Evolutionary conservation across 169 alveolate species (phyloP).

Genomic region (Theileria luwenshuni): DNA sequence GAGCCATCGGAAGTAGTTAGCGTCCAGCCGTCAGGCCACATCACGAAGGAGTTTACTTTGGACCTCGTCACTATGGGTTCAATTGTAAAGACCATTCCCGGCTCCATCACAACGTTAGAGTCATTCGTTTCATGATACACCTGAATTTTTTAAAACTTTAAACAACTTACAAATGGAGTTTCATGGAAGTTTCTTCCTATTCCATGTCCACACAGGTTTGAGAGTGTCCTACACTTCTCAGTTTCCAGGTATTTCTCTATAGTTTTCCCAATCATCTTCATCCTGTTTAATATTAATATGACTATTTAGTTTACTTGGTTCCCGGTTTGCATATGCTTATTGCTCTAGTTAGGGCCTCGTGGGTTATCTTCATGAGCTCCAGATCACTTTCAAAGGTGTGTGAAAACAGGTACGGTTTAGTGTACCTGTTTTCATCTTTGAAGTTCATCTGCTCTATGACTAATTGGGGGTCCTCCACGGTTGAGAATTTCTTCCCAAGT

Average conservation of each 20-base stretch:
- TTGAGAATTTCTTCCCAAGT: conserved; percentile 17
- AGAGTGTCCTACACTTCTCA: conserved; percentile 42
- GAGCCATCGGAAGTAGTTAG: conserved; percentile 73
- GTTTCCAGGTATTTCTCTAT: conserved; percentile 38
- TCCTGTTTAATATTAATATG: conserved; percentile 25
- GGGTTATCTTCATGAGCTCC: conserved; percentile 67
- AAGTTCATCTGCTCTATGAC: conserved; percentile 23
- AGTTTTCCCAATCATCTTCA: conserved; percentile 40
- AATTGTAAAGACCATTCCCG: conserved; percentile 80
- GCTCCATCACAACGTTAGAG: conserved; percentile 72
- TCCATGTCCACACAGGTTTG: conserved; percentile 75
- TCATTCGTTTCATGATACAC: conserved; percentile 61
- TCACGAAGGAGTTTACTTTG: conserved; percentile 42
- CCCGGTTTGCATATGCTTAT: conserved; percentile 70
- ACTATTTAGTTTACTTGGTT: conserved; percentile 43
- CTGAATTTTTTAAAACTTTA: conserved; percentile 1
- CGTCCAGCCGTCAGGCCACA: conserved; percentile 86
- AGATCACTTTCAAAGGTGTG: conserved; percentile 60
- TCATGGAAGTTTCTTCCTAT: conserved; percentile 79
- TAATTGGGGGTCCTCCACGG: conserved; percentile 34
- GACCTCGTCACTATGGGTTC: conserved; percentile 76
- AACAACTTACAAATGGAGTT: conserved; percentile 51
- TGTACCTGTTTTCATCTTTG: conserved; percentile 30
- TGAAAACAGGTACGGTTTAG: conserved; percentile 56
- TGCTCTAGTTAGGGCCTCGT: conserved; percentile 73